Conservation (phyloP, 257 asterid species). For the Nicotiana undulata region DNA sequence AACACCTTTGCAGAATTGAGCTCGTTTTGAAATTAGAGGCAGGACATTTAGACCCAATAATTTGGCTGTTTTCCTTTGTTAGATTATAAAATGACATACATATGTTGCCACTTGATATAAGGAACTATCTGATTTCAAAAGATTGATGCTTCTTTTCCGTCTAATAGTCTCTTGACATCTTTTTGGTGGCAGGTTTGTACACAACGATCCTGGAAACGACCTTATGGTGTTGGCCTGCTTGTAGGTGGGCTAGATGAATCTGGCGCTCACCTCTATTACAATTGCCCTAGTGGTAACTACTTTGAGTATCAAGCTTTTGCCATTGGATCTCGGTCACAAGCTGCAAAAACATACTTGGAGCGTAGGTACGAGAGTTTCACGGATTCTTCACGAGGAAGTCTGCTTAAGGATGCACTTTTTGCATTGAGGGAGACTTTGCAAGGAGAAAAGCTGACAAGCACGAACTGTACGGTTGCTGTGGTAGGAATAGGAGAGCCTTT, state of each 20-base stretch:
- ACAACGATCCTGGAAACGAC: conserved; percentile 97
- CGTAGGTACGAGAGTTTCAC: conserved; percentile 54
- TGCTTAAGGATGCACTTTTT: conserved; percentile 85
- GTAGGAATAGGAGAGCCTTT: conserved; percentile 73
- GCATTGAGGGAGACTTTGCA: conserved; percentile 88
- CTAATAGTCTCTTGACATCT: background rate
- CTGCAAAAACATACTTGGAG: conserved; percentile 96
- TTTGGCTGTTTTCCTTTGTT: background rate
- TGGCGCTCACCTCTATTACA: conserved; percentile 92
- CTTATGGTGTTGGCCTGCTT: conserved; percentile 87
- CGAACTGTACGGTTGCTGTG: conserved; percentile 67
- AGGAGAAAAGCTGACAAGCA: conserved; percentile 84
- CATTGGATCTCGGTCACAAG: conserved; percentile 91
- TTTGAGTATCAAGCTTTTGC: conserved; percentile 97
- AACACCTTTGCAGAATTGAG: background rate
- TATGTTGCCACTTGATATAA: background rate
- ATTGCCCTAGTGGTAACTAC: conserved; percentile 94
- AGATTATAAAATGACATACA: background rate
- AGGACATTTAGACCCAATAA: background rate
- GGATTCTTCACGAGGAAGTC: conserved; percentile 61
- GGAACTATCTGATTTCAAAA: background rate
- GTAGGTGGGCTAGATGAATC: conserved; percentile 96
- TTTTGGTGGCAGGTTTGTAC: conserved; percentile 62
- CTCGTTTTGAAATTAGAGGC: background rate
- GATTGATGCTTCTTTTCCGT: background rate